A percentile compares a stretch with the other conserved stretches of the same genome.
These are phyloP conservation scores for Aspergillus incahuasiensis DNA, from an alignment of 495 filamentous ascomycete species.

Conservation along the genomic window DNA sequence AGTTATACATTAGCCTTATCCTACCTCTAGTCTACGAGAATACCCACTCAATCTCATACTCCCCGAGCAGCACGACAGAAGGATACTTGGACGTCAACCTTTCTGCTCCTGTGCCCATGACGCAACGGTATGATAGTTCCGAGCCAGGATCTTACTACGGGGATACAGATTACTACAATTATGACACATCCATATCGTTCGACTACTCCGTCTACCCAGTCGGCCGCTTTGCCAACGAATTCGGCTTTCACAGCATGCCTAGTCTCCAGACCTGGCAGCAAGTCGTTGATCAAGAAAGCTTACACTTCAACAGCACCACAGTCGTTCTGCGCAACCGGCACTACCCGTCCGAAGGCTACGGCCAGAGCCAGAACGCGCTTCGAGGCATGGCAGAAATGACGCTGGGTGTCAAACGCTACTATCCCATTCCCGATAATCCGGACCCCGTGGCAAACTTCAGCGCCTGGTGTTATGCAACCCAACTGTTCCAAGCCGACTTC, in stretches of 20 bases:
- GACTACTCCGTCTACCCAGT: constrained; percentile 54
- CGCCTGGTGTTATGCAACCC: constrained; percentile 63
- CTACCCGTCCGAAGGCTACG: constrained; percentile 47
- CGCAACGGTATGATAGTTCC: constrained; percentile 56
- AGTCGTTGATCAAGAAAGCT: constrained; percentile 45
- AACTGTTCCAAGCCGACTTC: constrained; percentile 65
- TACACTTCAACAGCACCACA: constrained; percentile 57
- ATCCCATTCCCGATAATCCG: constrained; percentile 55
- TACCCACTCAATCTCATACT: constrained; percentile 61
- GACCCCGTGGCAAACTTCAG: constrained; percentile 61
- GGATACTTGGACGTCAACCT: constrained; percentile 58
- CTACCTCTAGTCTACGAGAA: constrained; percentile 60
- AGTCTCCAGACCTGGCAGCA: constrained; percentile 58
- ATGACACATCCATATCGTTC: constrained; percentile 52
- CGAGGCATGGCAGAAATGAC: constrained; percentile 63
- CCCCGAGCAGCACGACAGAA: constrained; percentile 62
- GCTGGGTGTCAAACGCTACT: constrained; percentile 53
- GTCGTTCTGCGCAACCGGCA: constrained; percentile 64
- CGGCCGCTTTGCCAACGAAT: constrained; percentile 64
- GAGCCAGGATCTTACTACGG: constrained; percentile 56
- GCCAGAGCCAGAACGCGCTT: constrained; percentile 28
- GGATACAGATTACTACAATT: constrained; percentile 68
- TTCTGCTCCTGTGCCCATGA: constrained; percentile 52
- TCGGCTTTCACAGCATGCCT: constrained; percentile 65
- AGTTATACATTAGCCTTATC: constrained; percentile 57